Percentiles rank a stretch among this genome's conserved stretches.
Evolutionary conservation across 1,284 basidiomycete genomes (phyloP).

Genomic region (Volvariella surrecta): DNA sequence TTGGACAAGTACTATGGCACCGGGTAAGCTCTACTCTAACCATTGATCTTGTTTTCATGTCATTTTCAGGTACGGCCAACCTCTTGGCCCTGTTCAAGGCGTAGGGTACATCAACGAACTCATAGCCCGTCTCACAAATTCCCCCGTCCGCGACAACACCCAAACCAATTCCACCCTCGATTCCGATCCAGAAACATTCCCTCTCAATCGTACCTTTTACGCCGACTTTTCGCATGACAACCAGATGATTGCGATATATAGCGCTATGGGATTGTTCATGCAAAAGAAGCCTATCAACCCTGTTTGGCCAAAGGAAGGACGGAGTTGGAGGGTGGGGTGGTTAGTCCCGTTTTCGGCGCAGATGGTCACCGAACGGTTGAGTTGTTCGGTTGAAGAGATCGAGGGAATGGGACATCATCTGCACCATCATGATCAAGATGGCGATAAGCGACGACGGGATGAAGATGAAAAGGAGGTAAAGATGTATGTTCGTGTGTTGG

Average conservation of each 20-base stretch:
- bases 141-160: conserved; percentile 56
- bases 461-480: no score
- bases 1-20: conserved; percentile 72
- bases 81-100: conserved; percentile 64
- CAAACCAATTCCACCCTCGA: conserved; percentile 79
- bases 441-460: no score
- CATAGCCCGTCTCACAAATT: conserved; percentile 63
- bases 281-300: conserved; percentile 32
- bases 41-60: neutral
- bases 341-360: conserved; percentile 58
- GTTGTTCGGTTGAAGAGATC: no score
- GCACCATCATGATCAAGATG: no score
- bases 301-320: conserved; percentile 22
- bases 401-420: no score
- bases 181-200: conserved; percentile 58
- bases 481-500: conserved; percentile 49
- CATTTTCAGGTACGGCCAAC: conserved; percentile 48
- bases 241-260: conserved; percentile 68
- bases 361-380: conserved; percentile 55
- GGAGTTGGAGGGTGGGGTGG: conserved; percentile 50
- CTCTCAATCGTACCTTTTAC: conserved; percentile 56
- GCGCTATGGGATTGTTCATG: conserved; percentile 65
- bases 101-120: conserved; percentile 84
- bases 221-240: conserved; percentile 81
- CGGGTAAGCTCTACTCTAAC: conserved; percentile 36